Percentiles rank a stretch among this genome's conserved stretches.
Conservation (phyloP, 2,329 filamentous ascomycete species). For the Penicillium sp. region DNA sequence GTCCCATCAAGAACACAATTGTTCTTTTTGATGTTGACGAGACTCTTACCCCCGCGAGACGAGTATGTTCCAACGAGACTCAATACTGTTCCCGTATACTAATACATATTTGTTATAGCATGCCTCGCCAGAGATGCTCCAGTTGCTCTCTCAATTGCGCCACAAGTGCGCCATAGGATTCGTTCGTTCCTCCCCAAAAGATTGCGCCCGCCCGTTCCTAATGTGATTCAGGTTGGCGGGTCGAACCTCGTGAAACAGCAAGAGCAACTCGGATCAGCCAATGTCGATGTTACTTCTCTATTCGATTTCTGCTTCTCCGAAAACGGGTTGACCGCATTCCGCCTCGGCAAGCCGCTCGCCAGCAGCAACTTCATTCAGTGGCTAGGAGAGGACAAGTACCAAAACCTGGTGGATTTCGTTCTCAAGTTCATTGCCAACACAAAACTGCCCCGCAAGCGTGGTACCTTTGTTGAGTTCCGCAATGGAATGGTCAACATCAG, state of each 20-base stretch:
- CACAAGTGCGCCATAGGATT: conserved; percentile 49
- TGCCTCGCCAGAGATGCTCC: conserved; percentile 78
- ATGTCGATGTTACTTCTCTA: conserved; percentile 71
- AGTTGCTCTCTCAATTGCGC: conserved; percentile 74
- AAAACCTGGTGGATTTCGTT: conserved; percentile 59
- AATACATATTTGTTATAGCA: conserved; percentile 45
- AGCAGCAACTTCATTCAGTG: conserved; percentile 86
- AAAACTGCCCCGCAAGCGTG: conserved; percentile 62
- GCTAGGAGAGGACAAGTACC: conserved; percentile 79
- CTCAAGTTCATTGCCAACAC: conserved; percentile 62
- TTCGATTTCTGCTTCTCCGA: conserved; percentile 99
- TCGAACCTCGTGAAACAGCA: conserved; percentile 92
- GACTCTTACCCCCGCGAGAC: conserved; percentile 80
- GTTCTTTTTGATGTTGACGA: conserved; percentile 95
- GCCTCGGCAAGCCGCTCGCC: conserved; percentile 71
- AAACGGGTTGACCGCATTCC: conserved; percentile 91
- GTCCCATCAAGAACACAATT: conserved; percentile 89
- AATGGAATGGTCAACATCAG: conserved; percentile 67
- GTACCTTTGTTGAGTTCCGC: conserved; percentile 66
- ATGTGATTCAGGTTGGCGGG: conserved; percentile 64
- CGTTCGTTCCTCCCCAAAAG: conserved; percentile 20
- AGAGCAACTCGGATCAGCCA: conserved; percentile 78
- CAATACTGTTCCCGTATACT: conserved; percentile 4
- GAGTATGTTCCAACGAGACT: conserved; percentile 52
- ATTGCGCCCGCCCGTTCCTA: conserved; percentile 11